These are phyloP conservation scores for Aureobasidium sp. DNA, from an alignment of 2,329 filamentous ascomycete genomes.

Conservation along the genomic window DNA sequence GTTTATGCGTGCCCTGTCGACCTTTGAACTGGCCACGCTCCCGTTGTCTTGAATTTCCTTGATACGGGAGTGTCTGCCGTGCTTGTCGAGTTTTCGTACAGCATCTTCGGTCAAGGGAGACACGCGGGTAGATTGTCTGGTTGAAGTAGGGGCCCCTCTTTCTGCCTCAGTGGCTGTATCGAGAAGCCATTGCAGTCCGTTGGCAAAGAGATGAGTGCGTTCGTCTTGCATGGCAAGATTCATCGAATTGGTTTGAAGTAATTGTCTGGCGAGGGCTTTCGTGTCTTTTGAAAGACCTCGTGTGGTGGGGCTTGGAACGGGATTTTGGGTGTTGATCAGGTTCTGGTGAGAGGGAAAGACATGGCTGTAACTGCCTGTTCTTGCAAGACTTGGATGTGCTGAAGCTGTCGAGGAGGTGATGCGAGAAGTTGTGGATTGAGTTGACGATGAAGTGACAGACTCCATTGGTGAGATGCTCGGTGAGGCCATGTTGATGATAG, in stretches of 20 bases:
- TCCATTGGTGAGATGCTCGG: constrained; percentile 2
- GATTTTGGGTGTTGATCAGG: neutral
- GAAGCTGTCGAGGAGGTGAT: neutral
- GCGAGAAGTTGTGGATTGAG: neutral
- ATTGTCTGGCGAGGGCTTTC: neutral
- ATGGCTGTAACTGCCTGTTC: neutral
- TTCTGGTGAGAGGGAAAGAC: neutral
- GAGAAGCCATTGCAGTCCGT: constrained; percentile 4
- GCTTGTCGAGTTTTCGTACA: neutral
- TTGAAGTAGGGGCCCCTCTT: neutral
- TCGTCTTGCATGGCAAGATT: neutral
- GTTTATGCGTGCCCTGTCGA: neutral
- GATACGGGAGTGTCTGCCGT: neutral
- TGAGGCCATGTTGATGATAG: neutral
- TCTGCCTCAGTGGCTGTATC: neutral
- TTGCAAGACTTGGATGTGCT: neutral
- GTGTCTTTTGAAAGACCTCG: neutral
- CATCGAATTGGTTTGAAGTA: neutral
- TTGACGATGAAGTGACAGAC: neutral
- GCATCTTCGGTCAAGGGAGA: neutral
- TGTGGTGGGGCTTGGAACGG: neutral
- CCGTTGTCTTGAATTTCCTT: neutral
- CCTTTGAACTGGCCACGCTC: neutral
- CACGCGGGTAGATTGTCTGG: neutral
- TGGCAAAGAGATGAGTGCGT: neutral